These are phyloP conservation scores for Naganishia friedmannii DNA, from an alignment of 768 basidiomycete species.

Conservation along the genomic window DNA sequence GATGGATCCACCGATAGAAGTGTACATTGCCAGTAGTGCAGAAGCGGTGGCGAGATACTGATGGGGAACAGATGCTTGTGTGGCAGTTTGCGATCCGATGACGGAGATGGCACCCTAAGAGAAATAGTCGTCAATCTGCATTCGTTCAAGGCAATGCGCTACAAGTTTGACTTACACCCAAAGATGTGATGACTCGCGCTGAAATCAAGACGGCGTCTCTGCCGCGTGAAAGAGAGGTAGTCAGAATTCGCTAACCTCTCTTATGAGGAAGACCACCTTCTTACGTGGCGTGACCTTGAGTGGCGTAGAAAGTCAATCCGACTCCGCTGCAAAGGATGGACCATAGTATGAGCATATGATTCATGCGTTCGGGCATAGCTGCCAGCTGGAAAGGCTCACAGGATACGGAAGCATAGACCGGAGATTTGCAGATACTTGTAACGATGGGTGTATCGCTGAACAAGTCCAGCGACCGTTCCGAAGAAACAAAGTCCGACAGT, in stretches of 20 bases:
- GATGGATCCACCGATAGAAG: conserved; percentile 52
- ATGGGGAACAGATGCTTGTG: conserved; percentile 53
- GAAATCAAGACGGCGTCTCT: conserved; percentile 43
- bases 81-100: conserved; percentile 48
- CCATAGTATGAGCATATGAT: neutral
- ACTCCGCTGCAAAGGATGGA: conserved; percentile 34
- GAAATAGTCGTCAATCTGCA: neutral
- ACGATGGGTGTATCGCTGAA: conserved; percentile 45
- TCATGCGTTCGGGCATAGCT: neutral
- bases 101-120: conserved; percentile 43
- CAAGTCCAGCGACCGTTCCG: conserved; percentile 46
- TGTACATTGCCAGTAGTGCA: conserved; percentile 52
- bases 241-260: too few species aligned
- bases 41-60: conserved; percentile 52
- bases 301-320: conserved; percentile 37
- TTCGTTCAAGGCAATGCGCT: neutral
- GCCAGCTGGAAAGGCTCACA: conserved; percentile 30
- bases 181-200: conserved; percentile 41
- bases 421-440: conserved; percentile 50
- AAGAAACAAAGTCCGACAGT: conserved; percentile 45
- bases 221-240: neutral
- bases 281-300: conserved; percentile 30
- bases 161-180: conserved; percentile 37
- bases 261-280: neutral
- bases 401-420: conserved; percentile 41